These are phyloP conservation scores for Solanum sparsipilum DNA, from an alignment of 257 asterid species.

Conservation along the genomic window DNA sequence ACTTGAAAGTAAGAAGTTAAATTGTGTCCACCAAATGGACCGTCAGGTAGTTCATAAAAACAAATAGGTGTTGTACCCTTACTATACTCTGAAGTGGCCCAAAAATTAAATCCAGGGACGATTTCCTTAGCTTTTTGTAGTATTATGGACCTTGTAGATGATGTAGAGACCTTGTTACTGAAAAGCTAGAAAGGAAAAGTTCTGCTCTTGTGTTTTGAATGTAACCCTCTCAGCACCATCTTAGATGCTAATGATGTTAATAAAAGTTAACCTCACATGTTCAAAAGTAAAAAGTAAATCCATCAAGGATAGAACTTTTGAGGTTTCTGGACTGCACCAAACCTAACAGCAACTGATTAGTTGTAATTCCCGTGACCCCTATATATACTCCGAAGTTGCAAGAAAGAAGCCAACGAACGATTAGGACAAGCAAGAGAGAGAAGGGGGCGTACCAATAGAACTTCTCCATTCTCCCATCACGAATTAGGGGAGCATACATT, in stretches of 20 bases:
- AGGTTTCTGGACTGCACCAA: neutral
- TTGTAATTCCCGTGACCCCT: neutral
- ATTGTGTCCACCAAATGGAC: neutral
- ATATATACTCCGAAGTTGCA: neutral
- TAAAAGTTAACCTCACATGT: neutral
- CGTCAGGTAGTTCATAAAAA: neutral
- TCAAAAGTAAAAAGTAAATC: neutral
- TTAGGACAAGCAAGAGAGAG: neutral
- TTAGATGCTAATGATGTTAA: neutral
- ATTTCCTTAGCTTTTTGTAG: neutral
- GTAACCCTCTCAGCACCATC: neutral
- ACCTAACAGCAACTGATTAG: neutral
- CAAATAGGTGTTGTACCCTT: neutral
- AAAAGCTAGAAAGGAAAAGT: neutral
- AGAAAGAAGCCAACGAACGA: neutral
- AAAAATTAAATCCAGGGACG: neutral
- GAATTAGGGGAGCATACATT: slow-evolving; percentile 79
- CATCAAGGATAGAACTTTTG: neutral
- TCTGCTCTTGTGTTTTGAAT: neutral
- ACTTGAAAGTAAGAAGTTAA: neutral
- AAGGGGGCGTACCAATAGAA: slow-evolving; percentile 55
- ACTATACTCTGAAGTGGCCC: neutral
- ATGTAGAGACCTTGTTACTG: neutral
- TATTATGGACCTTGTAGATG: neutral
- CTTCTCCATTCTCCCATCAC: slow-evolving; percentile 97